Evolutionary conservation across 2,329 filamentous ascomycete species (phyloP).

Genomic region (Plectosphaerella plurivora): DNA sequence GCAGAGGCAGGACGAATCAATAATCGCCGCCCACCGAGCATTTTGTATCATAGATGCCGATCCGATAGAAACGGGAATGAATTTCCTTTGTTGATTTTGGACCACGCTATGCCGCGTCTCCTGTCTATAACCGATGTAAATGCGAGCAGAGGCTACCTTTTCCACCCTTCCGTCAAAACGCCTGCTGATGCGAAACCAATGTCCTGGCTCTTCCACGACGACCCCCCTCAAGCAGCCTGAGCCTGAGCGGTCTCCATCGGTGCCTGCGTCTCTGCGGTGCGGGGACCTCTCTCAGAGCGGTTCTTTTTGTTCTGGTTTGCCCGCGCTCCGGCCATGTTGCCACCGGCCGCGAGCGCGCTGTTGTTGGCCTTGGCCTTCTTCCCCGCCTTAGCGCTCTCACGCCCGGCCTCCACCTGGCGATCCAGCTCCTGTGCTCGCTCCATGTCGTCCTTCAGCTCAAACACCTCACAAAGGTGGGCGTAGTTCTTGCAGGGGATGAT

Average conservation of each 20-base stretch:
- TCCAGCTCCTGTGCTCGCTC: slow-evolving; percentile 65
- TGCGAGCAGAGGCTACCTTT: background rate
- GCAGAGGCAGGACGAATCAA: background rate
- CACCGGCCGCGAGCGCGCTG: slow-evolving; percentile 41
- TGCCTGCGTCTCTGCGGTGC: background rate
- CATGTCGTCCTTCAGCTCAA: slow-evolving; percentile 61
- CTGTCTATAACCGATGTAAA: slow-evolving; percentile 2
- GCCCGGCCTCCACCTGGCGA: slow-evolving; percentile 53
- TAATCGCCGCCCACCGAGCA: no score
- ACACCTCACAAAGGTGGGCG: slow-evolving; percentile 56
- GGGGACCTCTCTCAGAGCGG: slow-evolving; percentile 21
- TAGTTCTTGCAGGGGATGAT: slow-evolving; percentile 69
- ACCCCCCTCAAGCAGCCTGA: background rate
- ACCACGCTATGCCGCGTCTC: no score
- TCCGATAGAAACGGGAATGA: slow-evolving; percentile 10
- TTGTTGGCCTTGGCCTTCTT: slow-evolving; percentile 27
- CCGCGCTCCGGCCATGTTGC: slow-evolving; percentile 32
- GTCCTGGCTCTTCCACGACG: no score
- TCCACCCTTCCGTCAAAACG: slow-evolving; percentile 4
- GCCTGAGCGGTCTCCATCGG: background rate
- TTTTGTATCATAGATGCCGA: slow-evolving; percentile 13
- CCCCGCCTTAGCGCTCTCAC: slow-evolving; percentile 31
- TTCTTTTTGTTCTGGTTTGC: slow-evolving; percentile 5
- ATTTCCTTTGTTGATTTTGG: slow-evolving; percentile 8
- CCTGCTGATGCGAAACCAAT: slow-evolving; percentile 6